phyloP scores from a whole-genome alignment of 108 stramenopile species.

The Cyclotella choctawhatcheeana region DNA sequence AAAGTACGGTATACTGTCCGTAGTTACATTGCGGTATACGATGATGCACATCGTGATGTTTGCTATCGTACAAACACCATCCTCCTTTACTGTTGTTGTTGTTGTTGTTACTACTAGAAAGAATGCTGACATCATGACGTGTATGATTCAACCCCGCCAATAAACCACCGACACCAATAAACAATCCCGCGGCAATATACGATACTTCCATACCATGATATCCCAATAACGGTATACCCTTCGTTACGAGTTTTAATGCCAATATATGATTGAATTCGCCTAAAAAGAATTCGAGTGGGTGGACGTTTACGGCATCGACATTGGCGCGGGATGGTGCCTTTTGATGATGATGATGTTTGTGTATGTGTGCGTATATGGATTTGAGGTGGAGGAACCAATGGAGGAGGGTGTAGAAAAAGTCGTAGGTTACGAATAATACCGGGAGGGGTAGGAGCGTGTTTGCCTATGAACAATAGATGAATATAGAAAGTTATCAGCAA shows the following conservation, averaged over 20 bases:
- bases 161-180: constrained; percentile 85
- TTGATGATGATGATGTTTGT: constrained; percentile 98
- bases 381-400: constrained; percentile 93
- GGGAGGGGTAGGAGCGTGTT: constrained; percentile 67
- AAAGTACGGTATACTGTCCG: constrained; percentile 97
- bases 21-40: constrained; percentile 96
- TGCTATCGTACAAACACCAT: constrained; percentile 82
- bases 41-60: constrained; percentile 97
- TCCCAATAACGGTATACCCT: constrained; percentile 33
- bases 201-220: constrained; percentile 65
- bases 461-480: constrained; percentile 13
- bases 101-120: too few species aligned
- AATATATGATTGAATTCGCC: constrained; percentile 97
- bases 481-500: neutral
- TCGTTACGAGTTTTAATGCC: constrained; percentile 70
- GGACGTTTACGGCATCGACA: constrained; percentile 97
- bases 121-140: constrained; percentile 79
- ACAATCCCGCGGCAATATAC: constrained; percentile 56
- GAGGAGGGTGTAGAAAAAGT: constrained; percentile 94
- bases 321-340: constrained; percentile 95
- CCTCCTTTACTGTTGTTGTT: constrained; percentile 49
- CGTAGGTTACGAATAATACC: constrained; percentile 89
- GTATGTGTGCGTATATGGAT: constrained; percentile 85
- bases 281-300: constrained; percentile 96
- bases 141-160: constrained; percentile 97